Conservation (phyloP, 2,329 filamentous ascomycete species). For the Periconia sp. region DNA sequence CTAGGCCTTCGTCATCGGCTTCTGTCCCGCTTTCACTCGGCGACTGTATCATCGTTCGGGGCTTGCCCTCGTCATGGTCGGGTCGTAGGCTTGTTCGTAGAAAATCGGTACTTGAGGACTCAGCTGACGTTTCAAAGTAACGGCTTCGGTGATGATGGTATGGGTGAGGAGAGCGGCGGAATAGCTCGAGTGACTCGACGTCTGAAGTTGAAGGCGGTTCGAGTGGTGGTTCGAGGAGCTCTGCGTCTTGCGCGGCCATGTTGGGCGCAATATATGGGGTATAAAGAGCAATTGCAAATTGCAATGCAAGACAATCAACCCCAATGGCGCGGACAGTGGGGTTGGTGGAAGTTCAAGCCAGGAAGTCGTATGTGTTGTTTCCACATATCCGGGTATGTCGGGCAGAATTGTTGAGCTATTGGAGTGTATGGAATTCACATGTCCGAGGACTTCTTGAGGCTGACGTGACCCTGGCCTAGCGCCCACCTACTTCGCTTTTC, state of each 20-base stretch:
- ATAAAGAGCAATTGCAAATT: background rate
- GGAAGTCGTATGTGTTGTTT: slow-evolving; percentile 4
- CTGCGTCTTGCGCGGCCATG: slow-evolving; percentile 16
- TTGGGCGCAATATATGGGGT: slow-evolving; percentile 2
- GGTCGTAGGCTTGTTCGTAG: slow-evolving; percentile 18
- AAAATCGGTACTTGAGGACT: slow-evolving; percentile 19
- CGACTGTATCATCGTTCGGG: slow-evolving; percentile 33
- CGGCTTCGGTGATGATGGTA: slow-evolving; percentile 38
- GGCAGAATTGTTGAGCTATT: background rate
- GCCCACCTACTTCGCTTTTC: background rate
- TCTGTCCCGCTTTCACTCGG: slow-evolving; percentile 91
- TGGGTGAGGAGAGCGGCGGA: slow-evolving; percentile 43
- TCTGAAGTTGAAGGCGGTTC: slow-evolving; percentile 23
- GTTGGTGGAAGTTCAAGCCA: background rate
- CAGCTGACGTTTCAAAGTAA: slow-evolving; percentile 18
- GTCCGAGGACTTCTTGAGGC: slow-evolving; percentile 1
- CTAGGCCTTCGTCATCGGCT: slow-evolving; percentile 83
- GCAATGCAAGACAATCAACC: slow-evolving; percentile 10
- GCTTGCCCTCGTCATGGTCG: slow-evolving; percentile 29
- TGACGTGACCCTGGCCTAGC: background rate
- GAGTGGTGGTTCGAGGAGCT: slow-evolving; percentile 18
- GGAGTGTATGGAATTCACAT: background rate
- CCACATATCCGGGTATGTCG: slow-evolving; percentile 16
- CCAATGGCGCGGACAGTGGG: slow-evolving; percentile 2
- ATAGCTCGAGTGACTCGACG: slow-evolving; percentile 34